A percentile compares a stretch with the other conserved stretches of the same genome.
These are phyloP conservation scores for Termitomyces sp. DNA, from an alignment of 768 basidiomycete genomes.

Conservation along the genomic window DNA sequence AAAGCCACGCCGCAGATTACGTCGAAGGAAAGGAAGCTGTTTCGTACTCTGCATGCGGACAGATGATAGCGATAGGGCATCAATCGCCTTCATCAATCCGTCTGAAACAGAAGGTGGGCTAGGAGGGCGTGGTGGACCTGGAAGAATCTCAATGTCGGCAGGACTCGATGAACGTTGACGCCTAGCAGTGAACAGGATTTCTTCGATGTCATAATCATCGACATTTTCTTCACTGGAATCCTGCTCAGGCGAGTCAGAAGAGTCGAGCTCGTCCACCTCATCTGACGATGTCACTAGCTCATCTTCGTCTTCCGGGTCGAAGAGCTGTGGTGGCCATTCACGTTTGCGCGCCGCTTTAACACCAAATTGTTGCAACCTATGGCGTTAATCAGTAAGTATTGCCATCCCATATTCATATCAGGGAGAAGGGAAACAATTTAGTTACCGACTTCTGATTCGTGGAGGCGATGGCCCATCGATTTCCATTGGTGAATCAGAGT, in stretches of 20 bases:
- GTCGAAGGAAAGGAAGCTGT: constrained; percentile 53
- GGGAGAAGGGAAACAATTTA: not conserved
- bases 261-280: constrained; percentile 1
- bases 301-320: constrained; percentile 7
- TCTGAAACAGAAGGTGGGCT: not conserved
- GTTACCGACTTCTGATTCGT: not conserved
- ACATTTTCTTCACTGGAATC: not conserved
- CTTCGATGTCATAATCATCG: constrained; percentile 4
- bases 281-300: constrained; percentile 5
- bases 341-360: constrained; percentile 19
- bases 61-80: constrained; percentile 25
- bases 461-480: not conserved
- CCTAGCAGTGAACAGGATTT: constrained; percentile 6
- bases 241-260: not conserved
- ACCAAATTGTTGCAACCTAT: constrained; percentile 8
- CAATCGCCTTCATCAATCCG: constrained; percentile 31
- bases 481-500: constrained; percentile 12
- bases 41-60: constrained; percentile 33
- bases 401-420: not conserved
- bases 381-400: not conserved
- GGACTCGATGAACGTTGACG: constrained; percentile 14
- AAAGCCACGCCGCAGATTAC: constrained; percentile 51
- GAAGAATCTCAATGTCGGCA: constrained; percentile 17
- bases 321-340: constrained; percentile 14
- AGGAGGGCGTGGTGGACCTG: constrained; percentile 8